Base-by-base conservation (phyloP, 257 asterid species). In the Salvia rosmarinus region DNA sequence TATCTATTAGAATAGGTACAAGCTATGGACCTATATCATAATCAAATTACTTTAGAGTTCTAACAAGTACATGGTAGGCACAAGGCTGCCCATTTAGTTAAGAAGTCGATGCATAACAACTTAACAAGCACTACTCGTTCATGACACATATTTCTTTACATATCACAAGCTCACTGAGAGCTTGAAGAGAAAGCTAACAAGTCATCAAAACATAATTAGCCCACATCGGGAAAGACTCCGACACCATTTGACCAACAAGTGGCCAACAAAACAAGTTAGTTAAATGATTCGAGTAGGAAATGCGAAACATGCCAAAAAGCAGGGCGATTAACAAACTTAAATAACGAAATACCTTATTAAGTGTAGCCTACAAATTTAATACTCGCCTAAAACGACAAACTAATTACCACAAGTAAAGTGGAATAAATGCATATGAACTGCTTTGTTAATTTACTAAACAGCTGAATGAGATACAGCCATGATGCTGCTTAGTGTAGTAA, bases 371-470 rank as follows among this genome's bases (percentile, higher is more conserved):
- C 9, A 44, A 35, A 54, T 49, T 13, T 11, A 46, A 35, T 62
- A 67, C 68, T 68, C 10, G 2, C 70, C 60, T 34, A 62, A 67
- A 23, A 35, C 11, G 56, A 5, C 70, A 67, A 23, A 43, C 69
- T 52, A 67, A 12, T 71, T 71, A 75, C 67, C 54, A 67, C 20
- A 59, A 28, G 66, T 21, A 54, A 56, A n/a, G 35, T 49, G 16
- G 30, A 34, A 35, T 42, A 51, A 46, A 52, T 49, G 69, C 50
- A 35, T 21, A 47, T 62, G 56, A 21, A 19, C 66, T 50, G 58
- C 71, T 32, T 21, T 55, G 32, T 64, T 52, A 64, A 39, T 47
- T 43, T 43, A 78, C 68, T 8, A 37, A 56, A 37, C 34, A 69
- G 16, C 62, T 28, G 35, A 50, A 60, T 61, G 63, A 57, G 68